Base-by-base conservation (phyloP, 352 stramenopile species). In the Globisporangium nunn region DNA sequence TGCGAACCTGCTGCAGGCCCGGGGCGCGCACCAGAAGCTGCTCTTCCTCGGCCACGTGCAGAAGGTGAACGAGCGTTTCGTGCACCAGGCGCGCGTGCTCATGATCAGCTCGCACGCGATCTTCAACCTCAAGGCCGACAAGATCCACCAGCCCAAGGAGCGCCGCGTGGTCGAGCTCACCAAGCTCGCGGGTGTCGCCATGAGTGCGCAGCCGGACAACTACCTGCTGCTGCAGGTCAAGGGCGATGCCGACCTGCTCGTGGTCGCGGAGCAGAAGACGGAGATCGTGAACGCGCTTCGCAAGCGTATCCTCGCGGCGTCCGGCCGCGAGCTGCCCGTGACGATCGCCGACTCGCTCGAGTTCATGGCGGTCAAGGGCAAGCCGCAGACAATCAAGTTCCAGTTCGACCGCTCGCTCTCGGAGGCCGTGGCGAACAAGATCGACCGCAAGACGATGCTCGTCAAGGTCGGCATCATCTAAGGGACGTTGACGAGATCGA, bases 111-210 rank as follows among this genome's bases (percentile, higher is more conserved):
- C 90, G 56, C 79, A 72, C 54, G 67, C 81, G 47, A 72, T 93
- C n/a, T 88, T 85, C 67, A 93, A 93, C 64, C 61, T 93, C 55
- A 91, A 91, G 72, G 81, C 79, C 29, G 76, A 89, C 73, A 88
- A 89, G 66, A 79, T 91, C 44, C 75, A 89, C 53, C 78, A 91
- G 63, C 84, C 81, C 1, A 91, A 91, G 68, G 81, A 91, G 59
- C 81, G 83, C 44, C 81, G 84, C 45, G 66, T 78, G 53, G 78
- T 93, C 54, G 75, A 87, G 28, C 61, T 93, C 41, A 61, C 70
- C 8, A 66, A 70, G 58, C 66, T 93, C 46, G 69, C 75, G 23
- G 72, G 74, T 37, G 58, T 93, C 41, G 70, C 79, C 14, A 83
- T 93, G 78, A 91, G 79, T 54, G 80, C 78, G 51, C 71, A 88